Evolutionary conservation across 1,284 basidiomycete species (phyloP).

Genomic region (Cryptococcus maquisensis): DNA sequence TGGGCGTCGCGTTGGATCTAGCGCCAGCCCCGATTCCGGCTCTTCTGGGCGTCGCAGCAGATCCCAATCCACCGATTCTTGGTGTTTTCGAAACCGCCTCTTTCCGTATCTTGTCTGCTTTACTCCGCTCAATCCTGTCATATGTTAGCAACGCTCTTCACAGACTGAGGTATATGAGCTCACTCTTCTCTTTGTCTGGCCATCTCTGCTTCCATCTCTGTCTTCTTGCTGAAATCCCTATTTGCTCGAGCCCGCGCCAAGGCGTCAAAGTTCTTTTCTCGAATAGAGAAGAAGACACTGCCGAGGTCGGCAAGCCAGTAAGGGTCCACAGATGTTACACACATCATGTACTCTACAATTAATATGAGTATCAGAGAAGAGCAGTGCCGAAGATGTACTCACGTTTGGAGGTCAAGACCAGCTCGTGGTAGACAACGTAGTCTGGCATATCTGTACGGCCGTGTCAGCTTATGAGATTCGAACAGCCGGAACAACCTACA

Average conservation of each 20-base stretch:
- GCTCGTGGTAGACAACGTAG: conserved; percentile 94
- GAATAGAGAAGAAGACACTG: conserved; percentile 89
- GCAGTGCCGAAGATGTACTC: conserved; percentile 6
- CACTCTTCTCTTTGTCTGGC: conserved; percentile 79
- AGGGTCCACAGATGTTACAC: conserved; percentile 89
- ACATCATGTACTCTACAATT: conserved; percentile 80
- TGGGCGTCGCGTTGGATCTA: conserved; percentile 47
- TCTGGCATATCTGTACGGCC: conserved; percentile 73
- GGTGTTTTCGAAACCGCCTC: conserved; percentile 61
- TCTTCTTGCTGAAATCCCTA: conserved; percentile 80
- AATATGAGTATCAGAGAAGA: conserved; percentile 2
- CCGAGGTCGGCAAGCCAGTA: conserved; percentile 94
- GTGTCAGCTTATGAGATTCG: conserved; percentile 3
- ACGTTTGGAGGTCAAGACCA: conserved; percentile 86
- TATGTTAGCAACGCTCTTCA: not conserved
- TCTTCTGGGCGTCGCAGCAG: conserved; percentile 62
- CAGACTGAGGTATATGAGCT: conserved; percentile 32
- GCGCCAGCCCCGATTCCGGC: conserved; percentile 59
- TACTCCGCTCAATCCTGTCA: conserved; percentile 44
- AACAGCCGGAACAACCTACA: conserved; percentile 57
- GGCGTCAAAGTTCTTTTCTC: conserved; percentile 91
- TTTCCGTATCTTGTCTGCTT: conserved; percentile 61
- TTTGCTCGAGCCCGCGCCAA: conserved; percentile 64
- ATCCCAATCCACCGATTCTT: conserved; percentile 69
- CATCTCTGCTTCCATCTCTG: conserved; percentile 82